phyloP scores from a whole-genome alignment of 257 asterid species.

The Cinchona pubescens region DNA sequence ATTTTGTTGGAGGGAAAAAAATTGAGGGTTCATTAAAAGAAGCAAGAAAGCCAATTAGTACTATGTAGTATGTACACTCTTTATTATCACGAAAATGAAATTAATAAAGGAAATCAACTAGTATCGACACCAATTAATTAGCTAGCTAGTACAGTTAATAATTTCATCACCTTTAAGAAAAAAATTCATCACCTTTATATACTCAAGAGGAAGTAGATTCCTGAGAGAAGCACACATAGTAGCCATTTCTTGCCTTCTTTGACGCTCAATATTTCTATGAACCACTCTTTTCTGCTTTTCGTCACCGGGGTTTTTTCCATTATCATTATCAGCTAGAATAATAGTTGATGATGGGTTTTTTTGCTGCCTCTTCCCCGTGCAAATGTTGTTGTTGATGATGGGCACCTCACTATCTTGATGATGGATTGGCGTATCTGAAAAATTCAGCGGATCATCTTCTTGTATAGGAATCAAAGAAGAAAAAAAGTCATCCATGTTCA shows the following conservation, averaged over 20 bases:
- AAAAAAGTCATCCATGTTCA: conserved; percentile 17
- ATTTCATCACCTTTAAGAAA: conserved; percentile 38
- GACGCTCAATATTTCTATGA: conserved; percentile 38
- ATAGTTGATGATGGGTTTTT: not conserved
- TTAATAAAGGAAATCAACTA: too few relatives aligned
- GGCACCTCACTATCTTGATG: not conserved
- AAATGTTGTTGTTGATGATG: not conserved
- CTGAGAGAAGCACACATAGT: conserved; percentile 36
- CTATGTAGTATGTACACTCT: too few relatives aligned
- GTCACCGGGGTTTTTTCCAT: not conserved
- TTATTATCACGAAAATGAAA: too few relatives aligned
- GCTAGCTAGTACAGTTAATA: too few relatives aligned
- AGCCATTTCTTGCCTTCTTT: conserved; percentile 50
- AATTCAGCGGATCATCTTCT: conserved; percentile 10
- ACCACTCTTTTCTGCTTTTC: conserved; percentile 16
- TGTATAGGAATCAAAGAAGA: conserved; percentile 14
- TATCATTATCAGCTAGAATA: not conserved
- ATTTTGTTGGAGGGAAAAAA: not conserved
- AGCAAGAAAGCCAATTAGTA: too few relatives aligned
- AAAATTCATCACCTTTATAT: conserved; percentile 36
- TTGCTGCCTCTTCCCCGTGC: not conserved
- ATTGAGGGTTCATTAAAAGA: not conserved
- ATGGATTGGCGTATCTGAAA: not conserved
- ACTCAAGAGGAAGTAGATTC: conserved; percentile 34
- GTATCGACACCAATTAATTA: not conserved